Conservation (phyloP, 1,284 basidiomycete genomes). For the Pterulicium gracile region DNA sequence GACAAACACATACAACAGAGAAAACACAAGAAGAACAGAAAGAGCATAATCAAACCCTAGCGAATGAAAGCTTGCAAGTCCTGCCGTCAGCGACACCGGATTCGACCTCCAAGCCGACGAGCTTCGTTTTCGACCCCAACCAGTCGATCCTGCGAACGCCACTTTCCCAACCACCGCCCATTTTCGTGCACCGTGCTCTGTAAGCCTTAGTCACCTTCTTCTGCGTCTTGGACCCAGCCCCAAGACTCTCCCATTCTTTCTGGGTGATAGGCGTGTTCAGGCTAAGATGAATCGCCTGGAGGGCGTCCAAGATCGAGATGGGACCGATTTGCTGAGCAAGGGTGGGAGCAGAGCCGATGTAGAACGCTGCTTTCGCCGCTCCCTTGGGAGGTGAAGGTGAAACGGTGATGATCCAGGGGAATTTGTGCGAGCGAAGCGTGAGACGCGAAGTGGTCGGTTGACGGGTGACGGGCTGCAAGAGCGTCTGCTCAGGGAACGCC, state of each 20-base stretch:
- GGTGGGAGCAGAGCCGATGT: slow-evolving; percentile 20
- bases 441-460: slow-evolving; percentile 41
- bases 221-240: slow-evolving; percentile 39
- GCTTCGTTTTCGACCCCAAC: slow-evolving; percentile 46
- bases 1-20: neutral
- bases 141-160: slow-evolving; percentile 59
- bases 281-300: slow-evolving; percentile 47
- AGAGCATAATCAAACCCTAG: slow-evolving; percentile 3
- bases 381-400: slow-evolving; percentile 18
- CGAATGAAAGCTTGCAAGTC: slow-evolving; percentile 5
- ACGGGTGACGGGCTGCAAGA: slow-evolving; percentile 54
- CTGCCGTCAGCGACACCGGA: neutral
- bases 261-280: slow-evolving; percentile 46
- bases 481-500: slow-evolving; percentile 44
- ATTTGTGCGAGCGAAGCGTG: slow-evolving; percentile 42
- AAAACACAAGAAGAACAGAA: neutral
- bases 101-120: slow-evolving; percentile 54
- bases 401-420: slow-evolving; percentile 53
- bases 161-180: slow-evolving; percentile 56
- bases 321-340: slow-evolving; percentile 18
- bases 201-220: slow-evolving; percentile 49
- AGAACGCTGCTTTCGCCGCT: slow-evolving; percentile 10
- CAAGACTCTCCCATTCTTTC: slow-evolving; percentile 54
- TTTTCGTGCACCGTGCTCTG: slow-evolving; percentile 44
- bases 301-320: slow-evolving; percentile 53